phyloP scores from a whole-genome alignment of 2,329 filamentous ascomycete genomes.

The Microsporum audouinii region DNA sequence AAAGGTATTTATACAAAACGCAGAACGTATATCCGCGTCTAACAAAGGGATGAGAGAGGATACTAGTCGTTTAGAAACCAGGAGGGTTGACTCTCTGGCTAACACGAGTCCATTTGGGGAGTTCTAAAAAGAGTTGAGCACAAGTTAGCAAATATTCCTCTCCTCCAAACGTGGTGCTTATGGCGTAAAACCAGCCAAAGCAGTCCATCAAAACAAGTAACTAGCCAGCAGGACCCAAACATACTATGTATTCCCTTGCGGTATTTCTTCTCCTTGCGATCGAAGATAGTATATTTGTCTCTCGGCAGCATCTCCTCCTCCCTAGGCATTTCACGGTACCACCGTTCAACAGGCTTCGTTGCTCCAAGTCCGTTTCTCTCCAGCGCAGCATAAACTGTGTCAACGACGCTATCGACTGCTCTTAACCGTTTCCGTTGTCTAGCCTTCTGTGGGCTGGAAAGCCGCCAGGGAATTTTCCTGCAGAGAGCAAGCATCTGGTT shows the following conservation, averaged over 20 bases:
- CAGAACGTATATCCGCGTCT: background rate
- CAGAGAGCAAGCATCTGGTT: background rate
- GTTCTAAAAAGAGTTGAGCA: constrained; percentile 41
- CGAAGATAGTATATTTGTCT: constrained; percentile 98
- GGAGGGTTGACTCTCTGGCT: constrained; percentile 90
- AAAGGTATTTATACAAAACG: background rate
- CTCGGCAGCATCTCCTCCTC: constrained; percentile 90
- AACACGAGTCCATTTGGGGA: constrained; percentile 89
- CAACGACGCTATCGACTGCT: constrained; percentile 76
- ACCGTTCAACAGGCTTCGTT: constrained; percentile 67
- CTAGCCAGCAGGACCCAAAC: constrained; percentile 29
- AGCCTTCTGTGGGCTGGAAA: constrained; percentile 82
- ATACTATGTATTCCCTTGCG: constrained; percentile 94
- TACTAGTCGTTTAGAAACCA: constrained; percentile 56
- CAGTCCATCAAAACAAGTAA: background rate
- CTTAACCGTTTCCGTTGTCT: constrained; percentile 74
- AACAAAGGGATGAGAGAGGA: background rate
- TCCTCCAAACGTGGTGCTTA: background rate
- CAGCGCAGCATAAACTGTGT: constrained; percentile 68
- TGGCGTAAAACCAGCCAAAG: background rate
- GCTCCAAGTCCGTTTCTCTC: constrained; percentile 58
- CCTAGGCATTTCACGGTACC: constrained; percentile 92
- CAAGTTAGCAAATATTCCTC: constrained; percentile 8
- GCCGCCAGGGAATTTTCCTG: constrained; percentile 93
- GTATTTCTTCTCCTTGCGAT: constrained; percentile 89